phyloP scores from a whole-genome alignment of 108 stramenopile species.

The Fistulifera pelliculosa region DNA sequence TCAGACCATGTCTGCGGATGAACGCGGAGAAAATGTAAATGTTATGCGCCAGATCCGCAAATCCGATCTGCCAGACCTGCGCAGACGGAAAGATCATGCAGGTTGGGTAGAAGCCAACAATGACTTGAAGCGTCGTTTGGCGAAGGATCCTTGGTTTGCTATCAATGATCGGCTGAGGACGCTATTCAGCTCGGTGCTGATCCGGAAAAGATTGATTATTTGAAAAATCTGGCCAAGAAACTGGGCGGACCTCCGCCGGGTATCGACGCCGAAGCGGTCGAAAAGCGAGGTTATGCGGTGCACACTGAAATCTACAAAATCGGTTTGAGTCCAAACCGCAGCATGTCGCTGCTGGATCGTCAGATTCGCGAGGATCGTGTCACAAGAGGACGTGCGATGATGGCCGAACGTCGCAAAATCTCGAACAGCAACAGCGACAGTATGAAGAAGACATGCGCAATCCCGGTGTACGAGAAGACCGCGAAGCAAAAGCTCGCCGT shows the following conservation, averaged over 20 bases:
- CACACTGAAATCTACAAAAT: slow-evolving; percentile 66
- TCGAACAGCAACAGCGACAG: slow-evolving; percentile 34
- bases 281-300: slow-evolving; percentile 43
- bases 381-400: slow-evolving; percentile 44
- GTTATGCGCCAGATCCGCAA: slow-evolving; percentile 59
- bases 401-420: slow-evolving; percentile 42
- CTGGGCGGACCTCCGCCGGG: slow-evolving; percentile 69
- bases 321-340: slow-evolving; percentile 33
- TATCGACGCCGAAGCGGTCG: slow-evolving; percentile 22
- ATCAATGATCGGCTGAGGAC: slow-evolving; percentile 75
- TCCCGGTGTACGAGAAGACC: slow-evolving; percentile 39
- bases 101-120: slow-evolving; percentile 64
- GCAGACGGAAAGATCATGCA: slow-evolving; percentile 37
- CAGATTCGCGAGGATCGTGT: slow-evolving; percentile 38
- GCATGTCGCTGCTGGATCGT: slow-evolving; percentile 28
- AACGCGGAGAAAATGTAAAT: slow-evolving; percentile 66
- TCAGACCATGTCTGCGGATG: slow-evolving; percentile 52
- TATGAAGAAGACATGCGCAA: slow-evolving; percentile 49
- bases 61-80: slow-evolving; percentile 41
- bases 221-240: slow-evolving; percentile 39
- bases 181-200: slow-evolving; percentile 54
- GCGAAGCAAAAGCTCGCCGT: slow-evolving; percentile 49
- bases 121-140: slow-evolving; percentile 39
- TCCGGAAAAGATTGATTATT: slow-evolving; percentile 39
- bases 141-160: slow-evolving; percentile 70